These are phyloP conservation scores for Fistulifera pelliculosa DNA, from an alignment of 108 stramenopile species.

Conservation along the genomic window DNA sequence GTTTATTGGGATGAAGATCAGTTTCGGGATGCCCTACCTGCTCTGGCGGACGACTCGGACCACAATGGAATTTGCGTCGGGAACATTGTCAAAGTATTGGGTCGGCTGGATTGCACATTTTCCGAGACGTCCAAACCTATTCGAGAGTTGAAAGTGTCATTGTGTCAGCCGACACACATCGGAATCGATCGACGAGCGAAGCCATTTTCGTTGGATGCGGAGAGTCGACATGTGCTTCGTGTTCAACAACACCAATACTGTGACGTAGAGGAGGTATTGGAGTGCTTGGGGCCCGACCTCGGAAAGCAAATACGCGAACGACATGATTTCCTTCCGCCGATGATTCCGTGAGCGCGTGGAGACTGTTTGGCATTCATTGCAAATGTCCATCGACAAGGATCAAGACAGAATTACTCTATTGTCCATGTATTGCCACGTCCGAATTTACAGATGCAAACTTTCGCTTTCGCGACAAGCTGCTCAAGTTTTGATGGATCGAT, in stretches of 20 bases:
- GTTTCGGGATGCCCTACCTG: too few species aligned
- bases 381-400: constrained; percentile 18
- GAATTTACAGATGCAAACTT: constrained; percentile 56
- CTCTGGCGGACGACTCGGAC: too few species aligned
- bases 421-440: constrained; percentile 62
- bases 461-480: constrained; percentile 54
- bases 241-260: background rate
- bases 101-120: too few species aligned
- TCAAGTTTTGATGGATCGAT: constrained; percentile 37
- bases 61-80: too few species aligned
- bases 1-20: constrained; percentile 31
- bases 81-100: too few species aligned
- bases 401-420: constrained; percentile 53
- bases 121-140: background rate
- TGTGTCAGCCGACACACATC: too few species aligned
- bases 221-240: background rate
- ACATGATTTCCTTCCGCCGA: constrained; percentile 24
- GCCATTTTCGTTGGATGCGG: constrained; percentile 1
- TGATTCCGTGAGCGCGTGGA: constrained; percentile 32
- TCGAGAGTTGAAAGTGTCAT: background rate
- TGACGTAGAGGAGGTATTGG: background rate
- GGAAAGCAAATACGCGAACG: constrained; percentile 11
- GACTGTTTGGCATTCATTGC: constrained; percentile 46
- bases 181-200: background rate
- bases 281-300: background rate